Evolutionary conservation across 768 basidiomycete species (phyloP).

Genomic region (Mycena sanguinolenta): DNA sequence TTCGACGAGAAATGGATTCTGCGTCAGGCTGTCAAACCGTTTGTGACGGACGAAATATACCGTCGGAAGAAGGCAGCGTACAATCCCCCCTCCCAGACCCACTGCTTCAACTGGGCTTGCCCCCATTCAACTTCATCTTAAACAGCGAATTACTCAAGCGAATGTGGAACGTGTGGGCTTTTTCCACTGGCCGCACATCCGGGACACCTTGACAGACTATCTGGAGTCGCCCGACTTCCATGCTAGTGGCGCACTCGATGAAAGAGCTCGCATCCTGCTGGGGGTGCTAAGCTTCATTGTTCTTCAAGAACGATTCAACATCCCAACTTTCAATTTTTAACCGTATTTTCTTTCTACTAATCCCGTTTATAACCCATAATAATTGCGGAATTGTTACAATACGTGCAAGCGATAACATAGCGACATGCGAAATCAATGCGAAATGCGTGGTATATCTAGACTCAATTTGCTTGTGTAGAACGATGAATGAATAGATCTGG

Average conservation of each 20-base stretch:
- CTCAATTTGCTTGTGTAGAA: too few species aligned
- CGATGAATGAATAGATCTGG: too few species aligned
- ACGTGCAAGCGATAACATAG: too few species aligned
- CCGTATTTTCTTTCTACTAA: not conserved
- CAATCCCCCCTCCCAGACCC: constrained; percentile 28
- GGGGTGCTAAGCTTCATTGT: constrained; percentile 29
- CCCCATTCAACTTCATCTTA: constrained; percentile 32
- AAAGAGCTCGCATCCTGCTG: constrained; percentile 18
- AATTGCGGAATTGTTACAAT: too few species aligned
- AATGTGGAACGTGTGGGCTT: constrained; percentile 30
- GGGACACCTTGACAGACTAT: constrained; percentile 18
- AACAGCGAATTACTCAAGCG: constrained; percentile 20
- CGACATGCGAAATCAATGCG: too few species aligned
- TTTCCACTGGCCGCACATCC: constrained; percentile 25
- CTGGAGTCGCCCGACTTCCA: constrained; percentile 25
- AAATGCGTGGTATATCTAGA: too few species aligned
- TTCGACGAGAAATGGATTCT: constrained; percentile 37
- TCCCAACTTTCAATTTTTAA: constrained; percentile 12
- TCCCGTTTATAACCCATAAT: too few species aligned
- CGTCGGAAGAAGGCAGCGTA: constrained; percentile 28
- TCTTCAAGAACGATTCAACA: constrained; percentile 34
- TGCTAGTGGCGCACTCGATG: constrained; percentile 22
- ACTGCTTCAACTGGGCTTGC: not conserved
- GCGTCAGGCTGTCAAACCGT: constrained; percentile 33
- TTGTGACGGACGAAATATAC: constrained; percentile 34